Base-by-base conservation (phyloP, 768 basidiomycete genomes). In the Macrolepiota albuminosa region DNA sequence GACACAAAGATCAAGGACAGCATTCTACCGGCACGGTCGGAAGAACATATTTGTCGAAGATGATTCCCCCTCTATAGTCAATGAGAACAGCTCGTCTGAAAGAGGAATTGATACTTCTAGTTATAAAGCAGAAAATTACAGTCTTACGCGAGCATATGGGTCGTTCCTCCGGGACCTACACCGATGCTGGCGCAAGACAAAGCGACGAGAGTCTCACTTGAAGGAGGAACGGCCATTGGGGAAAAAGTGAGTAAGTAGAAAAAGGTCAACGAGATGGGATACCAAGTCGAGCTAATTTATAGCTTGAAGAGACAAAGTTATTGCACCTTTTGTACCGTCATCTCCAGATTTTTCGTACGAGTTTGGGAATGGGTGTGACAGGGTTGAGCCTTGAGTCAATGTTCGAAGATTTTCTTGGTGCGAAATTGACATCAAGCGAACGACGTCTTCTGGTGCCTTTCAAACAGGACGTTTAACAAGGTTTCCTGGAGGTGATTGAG, bases 91-190 rank as follows among this genome's bases (percentile, higher is more conserved):
- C 76, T 10, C 77, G 78, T 33, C 80, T 81, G 47, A 18, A 62
- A 37, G 50, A 47, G 52, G 40, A 33, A 34, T 45, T 47, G 50
- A 51, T 53, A 33, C 42, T 42, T 54, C 39, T 37, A 7, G 14
- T 54, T 46, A 37, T 40, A 60, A 9, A 57, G 31, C 48, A 31
- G 45, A 54, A 40, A 29, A 57, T 36, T 56, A 55, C 39, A 14
- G 46, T 79, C 87, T 63, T 75, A 91, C 91, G 89, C 91, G 39
- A 93, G 77, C 85, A 93, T 88, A 42, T 86, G 82, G 2, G 91
- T 93, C 16, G 87, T 87, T 7, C 91, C 91, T 3, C 90, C 89
- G 18, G 88, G 86, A 33, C 89, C 89, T 40, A 89, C 86, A 13
- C 91, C 91, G n/a, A 91, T 86, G 63, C 84, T 85, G 54, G 78